These are phyloP conservation scores for Trametes meyenii DNA, from an alignment of 768 basidiomycete genomes.

Conservation along the genomic window DNA sequence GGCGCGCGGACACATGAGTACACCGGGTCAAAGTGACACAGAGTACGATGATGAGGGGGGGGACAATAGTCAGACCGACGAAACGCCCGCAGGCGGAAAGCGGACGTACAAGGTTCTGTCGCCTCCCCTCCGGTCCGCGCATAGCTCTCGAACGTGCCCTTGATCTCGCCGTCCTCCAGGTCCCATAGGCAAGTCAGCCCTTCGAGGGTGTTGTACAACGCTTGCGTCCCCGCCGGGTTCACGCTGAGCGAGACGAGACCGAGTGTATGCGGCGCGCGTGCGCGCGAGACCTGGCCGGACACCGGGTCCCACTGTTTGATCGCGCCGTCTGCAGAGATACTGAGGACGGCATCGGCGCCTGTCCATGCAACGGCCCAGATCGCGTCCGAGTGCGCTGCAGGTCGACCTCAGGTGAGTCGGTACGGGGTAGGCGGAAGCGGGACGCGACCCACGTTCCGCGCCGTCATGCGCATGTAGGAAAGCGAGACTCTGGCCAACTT, in stretches of 20 bases:
- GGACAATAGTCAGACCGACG: neutral
- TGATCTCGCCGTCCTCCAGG: conserved; percentile 57
- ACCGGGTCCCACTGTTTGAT: conserved; percentile 73
- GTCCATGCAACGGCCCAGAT: conserved; percentile 83
- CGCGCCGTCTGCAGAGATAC: conserved; percentile 77
- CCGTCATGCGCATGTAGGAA: conserved; percentile 75
- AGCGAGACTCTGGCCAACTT: conserved; percentile 59
- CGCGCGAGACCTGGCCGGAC: conserved; percentile 61
- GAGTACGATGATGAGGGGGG: conserved; percentile 6
- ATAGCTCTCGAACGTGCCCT: conserved; percentile 76
- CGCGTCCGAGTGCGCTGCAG: conserved; percentile 73
- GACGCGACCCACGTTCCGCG: conserved; percentile 64
- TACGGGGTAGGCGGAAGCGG: neutral
- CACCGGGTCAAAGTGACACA: neutral
- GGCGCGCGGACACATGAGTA: neutral
- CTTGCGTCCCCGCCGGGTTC: conserved; percentile 62
- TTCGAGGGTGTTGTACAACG: conserved; percentile 82
- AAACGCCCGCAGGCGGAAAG: neutral
- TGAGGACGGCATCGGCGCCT: conserved; percentile 58
- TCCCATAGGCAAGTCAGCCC: conserved; percentile 82
- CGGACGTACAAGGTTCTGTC: conserved; percentile 68
- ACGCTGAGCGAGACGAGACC: conserved; percentile 83
- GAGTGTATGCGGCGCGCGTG: conserved; percentile 77
- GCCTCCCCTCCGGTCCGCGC: conserved; percentile 53
- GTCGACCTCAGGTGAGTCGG: conserved; percentile 7